Conservation (phyloP, 306 rosid species). For the Corylus heterophylla region DNA sequence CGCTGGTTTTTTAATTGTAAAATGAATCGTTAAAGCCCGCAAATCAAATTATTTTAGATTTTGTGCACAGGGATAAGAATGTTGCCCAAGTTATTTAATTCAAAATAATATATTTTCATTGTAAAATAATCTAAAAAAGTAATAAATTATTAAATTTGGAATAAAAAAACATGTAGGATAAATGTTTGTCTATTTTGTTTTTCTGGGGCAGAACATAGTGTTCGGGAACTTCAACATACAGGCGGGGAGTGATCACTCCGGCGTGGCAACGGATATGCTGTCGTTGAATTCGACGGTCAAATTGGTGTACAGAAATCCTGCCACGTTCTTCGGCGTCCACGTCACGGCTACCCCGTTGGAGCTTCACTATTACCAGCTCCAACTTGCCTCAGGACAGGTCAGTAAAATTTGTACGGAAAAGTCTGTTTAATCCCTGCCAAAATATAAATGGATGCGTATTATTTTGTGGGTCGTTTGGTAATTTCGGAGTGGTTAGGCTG, state of each 20-base stretch:
- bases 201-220: conserved; percentile 51
- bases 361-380: conserved; percentile 67
- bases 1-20: neutral
- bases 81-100: too few relatives aligned
- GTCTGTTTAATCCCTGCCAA: neutral
- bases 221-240: conserved; percentile 71
- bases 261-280: conserved; percentile 83
- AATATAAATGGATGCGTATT: neutral
- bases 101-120: too few relatives aligned
- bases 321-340: conserved; percentile 84
- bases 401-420: neutral
- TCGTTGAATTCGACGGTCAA: conserved; percentile 84
- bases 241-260: conserved; percentile 71
- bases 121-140: too few relatives aligned
- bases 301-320: conserved; percentile 67
- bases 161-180: too few relatives aligned
- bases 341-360: conserved; percentile 73
- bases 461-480: conserved; percentile 6
- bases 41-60: neutral
- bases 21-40: neutral
- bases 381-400: conserved; percentile 80
- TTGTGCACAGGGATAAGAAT: too few relatives aligned
- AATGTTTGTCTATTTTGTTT: too few relatives aligned
- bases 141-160: too few relatives aligned
- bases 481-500: neutral